A percentile compares a stretch with the other conserved stretches of the same genome.
Conservation (phyloP, 2,329 filamentous ascomycete genomes). For the Venturia effusa region DNA sequence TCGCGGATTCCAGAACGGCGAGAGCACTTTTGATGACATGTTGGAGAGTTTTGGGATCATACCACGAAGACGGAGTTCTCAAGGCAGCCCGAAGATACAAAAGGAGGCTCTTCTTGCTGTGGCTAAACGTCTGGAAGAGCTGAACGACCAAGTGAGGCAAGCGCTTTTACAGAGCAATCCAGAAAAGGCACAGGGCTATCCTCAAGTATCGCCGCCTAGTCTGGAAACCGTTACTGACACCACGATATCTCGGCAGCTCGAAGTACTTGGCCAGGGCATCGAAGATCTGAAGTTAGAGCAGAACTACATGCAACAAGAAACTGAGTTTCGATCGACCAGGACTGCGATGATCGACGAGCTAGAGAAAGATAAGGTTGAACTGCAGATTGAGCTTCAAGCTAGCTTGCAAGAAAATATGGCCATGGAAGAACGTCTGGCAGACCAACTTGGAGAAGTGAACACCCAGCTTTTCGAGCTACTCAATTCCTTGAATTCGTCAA, state of each 20-base stretch:
- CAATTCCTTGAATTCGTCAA: constrained; percentile 10
- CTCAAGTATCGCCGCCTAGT: neutral
- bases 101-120: constrained; percentile 20
- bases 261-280: constrained; percentile 60
- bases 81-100: constrained; percentile 17
- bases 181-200: constrained; percentile 22
- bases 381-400: constrained; percentile 10
- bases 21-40: constrained; percentile 40
- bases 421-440: constrained; percentile 14
- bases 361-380: neutral
- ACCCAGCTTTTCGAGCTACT: constrained; percentile 45
- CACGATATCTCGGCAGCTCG: constrained; percentile 41
- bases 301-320: neutral
- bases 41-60: constrained; percentile 19
- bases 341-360: neutral
- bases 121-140: constrained; percentile 53
- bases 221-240: neutral
- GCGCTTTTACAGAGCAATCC: constrained; percentile 56
- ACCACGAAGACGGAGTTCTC: neutral
- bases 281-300: constrained; percentile 9
- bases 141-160: constrained; percentile 57
- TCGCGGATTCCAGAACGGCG: neutral
- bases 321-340: neutral
- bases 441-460: constrained; percentile 43
- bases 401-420: constrained; percentile 11